phyloP scores from a whole-genome alignment of 805 yeast species.

The Saccharomycopsis schoenii region DNA sequence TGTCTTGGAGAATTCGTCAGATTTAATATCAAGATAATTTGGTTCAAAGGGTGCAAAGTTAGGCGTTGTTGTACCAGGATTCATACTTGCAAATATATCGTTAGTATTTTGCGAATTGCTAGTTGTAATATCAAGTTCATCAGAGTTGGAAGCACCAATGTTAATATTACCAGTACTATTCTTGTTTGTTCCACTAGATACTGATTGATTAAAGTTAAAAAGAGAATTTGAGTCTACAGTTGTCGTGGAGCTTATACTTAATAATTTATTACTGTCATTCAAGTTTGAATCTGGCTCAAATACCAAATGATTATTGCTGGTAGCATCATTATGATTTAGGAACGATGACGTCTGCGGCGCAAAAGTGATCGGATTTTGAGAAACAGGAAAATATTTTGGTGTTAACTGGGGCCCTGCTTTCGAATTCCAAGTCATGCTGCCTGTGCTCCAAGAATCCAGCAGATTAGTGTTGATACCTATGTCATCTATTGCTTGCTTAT shows the following conservation, averaged over 20 bases:
- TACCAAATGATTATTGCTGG: not conserved
- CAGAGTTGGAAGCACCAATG: not conserved
- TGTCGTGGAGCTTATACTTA: not conserved
- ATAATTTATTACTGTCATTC: not conserved
- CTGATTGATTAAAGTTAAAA: not conserved
- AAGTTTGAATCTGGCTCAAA: not conserved
- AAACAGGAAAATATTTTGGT: not conserved
- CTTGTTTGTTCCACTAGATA: not conserved
- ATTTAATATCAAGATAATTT: conserved; percentile 10
- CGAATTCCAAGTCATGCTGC: not conserved
- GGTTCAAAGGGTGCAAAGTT: conserved; percentile 7
- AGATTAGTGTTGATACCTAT: not conserved
- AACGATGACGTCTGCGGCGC: not conserved
- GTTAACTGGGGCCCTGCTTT: not conserved
- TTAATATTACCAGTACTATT: not conserved
- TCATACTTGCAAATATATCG: not conserved
- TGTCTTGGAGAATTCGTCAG: not conserved
- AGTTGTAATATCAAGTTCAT: not conserved
- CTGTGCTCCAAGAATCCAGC: not conserved
- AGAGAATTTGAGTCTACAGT: not conserved
- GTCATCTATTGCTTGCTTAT: not conserved
- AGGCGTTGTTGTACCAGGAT: conserved; percentile 4
- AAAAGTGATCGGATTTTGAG: not conserved
- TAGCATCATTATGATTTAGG: not conserved
- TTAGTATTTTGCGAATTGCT: not conserved